These are phyloP conservation scores for Bryopsis sp. DNA, from an alignment of 139 green algal genomes.

Conservation along the genomic window DNA sequence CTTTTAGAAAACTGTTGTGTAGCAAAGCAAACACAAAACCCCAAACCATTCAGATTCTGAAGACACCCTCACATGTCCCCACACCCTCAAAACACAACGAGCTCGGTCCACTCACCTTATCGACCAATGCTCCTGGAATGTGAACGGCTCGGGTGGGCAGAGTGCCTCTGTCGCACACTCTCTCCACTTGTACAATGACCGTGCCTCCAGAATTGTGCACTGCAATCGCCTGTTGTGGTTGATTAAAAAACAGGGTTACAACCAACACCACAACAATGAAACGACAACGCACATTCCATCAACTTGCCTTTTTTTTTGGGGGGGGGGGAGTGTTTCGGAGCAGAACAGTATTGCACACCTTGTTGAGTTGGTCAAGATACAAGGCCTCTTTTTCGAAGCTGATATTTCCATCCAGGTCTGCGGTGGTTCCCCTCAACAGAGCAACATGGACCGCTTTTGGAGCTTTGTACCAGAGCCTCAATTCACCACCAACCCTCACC, in stretches of 20 bases:
- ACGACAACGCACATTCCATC: no score
- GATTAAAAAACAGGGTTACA: not conserved
- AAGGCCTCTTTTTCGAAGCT: constrained; percentile 37
- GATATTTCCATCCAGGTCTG: constrained; percentile 45
- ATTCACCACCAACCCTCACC: constrained; percentile 25
- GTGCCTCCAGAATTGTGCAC: constrained; percentile 38
- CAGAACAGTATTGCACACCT: constrained; percentile 18
- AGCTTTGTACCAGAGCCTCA: constrained; percentile 34
- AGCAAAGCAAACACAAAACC: no score
- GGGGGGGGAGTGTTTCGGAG: no score
- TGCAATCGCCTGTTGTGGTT: constrained; percentile 33
- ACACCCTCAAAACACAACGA: no score
- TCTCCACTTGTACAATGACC: constrained; percentile 42
- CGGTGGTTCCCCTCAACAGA: constrained; percentile 36
- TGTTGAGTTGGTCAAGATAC: constrained; percentile 27
- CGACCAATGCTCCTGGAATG: constrained; percentile 7
- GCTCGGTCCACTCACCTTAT: constrained; percentile 10
- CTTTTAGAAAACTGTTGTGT: not conserved
- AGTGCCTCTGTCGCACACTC: constrained; percentile 28
- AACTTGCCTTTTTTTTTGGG: no score
- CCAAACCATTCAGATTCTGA: no score
- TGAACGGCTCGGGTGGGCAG: constrained; percentile 26
- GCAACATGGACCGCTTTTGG: constrained; percentile 27
- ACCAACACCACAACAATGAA: no score
- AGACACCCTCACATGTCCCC: no score